Conservation (phyloP, 2,329 filamentous ascomycete genomes). For the Zasmidium cellare region DNA sequence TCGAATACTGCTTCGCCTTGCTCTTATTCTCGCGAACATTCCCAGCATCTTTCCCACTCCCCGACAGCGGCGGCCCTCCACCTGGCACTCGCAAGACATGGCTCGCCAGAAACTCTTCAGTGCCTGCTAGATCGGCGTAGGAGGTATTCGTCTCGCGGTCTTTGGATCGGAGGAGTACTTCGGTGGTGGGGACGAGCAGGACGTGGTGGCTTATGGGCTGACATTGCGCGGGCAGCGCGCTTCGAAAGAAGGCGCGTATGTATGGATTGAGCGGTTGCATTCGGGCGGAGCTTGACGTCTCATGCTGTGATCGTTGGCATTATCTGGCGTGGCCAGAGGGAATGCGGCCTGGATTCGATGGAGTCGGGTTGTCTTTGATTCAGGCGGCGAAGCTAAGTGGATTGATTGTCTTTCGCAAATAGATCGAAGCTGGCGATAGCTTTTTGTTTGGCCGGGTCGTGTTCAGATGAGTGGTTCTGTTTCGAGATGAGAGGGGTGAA, state of each 20-base stretch:
- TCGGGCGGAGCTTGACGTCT: constrained; percentile 5
- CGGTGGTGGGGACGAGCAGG: constrained; percentile 88
- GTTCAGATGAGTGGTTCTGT: not conserved
- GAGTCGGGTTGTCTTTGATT: not conserved
- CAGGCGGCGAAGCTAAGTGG: not conserved
- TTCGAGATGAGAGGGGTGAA: not conserved
- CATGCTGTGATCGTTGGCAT: constrained; percentile 12
- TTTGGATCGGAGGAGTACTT: constrained; percentile 82
- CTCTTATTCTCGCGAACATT: constrained; percentile 78
- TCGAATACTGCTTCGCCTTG: constrained; percentile 92
- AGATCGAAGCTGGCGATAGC: not conserved
- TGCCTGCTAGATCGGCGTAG: constrained; percentile 77
- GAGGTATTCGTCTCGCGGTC: constrained; percentile 80
- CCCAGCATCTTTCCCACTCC: constrained; percentile 52
- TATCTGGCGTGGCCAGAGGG: not conserved
- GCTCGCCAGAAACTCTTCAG: constrained; percentile 93
- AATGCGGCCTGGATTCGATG: not conserved
- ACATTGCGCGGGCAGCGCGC: constrained; percentile 88
- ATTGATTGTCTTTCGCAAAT: not conserved
- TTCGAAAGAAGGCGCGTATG: constrained; percentile 97
- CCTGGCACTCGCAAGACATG: constrained; percentile 87
- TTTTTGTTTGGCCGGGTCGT: not conserved
- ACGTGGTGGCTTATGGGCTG: constrained; percentile 88
- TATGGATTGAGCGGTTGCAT: constrained; percentile 87
- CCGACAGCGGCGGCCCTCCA: constrained; percentile 45